Evolutionary conservation across 2,329 filamentous ascomycete species (phyloP), one percentile per base, ranked within the genome.

Genomic region (Diplodia intermedia): DNA sequence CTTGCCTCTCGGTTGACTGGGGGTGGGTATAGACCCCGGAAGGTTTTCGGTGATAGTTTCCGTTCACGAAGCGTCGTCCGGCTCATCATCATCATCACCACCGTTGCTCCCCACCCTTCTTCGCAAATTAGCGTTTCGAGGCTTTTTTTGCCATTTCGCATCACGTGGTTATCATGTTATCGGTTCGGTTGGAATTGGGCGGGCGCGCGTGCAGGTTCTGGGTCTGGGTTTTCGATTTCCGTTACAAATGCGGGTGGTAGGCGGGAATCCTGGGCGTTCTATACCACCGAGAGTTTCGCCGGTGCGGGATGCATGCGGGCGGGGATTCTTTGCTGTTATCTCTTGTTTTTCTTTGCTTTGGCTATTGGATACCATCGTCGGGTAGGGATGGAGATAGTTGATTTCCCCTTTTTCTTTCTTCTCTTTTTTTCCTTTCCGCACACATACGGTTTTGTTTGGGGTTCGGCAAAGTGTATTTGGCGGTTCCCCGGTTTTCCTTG

Each of bases 231-330:
- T 62, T 50, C 23, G 29, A 29, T 29, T 31, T 20, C 36, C 52
- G 26, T 49, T 20, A 62, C 57, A 62, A 31, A 36, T 11, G 40
- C 15, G 57, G 20, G 43, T 47, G 31, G 18, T 15, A 23, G 54
- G 54, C 31, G 29, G 11, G 23, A n/a, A 31, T 33, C 14, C 52
- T 29, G 20, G 61, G 62, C 62, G 52, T 65, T 65, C 33, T 65
- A 65, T 65, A 65, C 49, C 62, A 65, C 62, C 62, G 62, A 65
- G 62, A 65, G 62, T 65, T 20, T 65, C 49, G 43, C 62, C 62
- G 62, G 62, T 54, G 62, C 50, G 62, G 38, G 40, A 11, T 47
- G 43, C 43, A 47, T 47, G 43, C 43, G 43, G 43, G 43, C 43
- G 43, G 43, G 43, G 52, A 20, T 29, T 36, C 8, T 38, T 33